Base-by-base conservation (phyloP, 2,329 filamentous ascomycete species). In the Phaeosphaeriaceae sp. region DNA sequence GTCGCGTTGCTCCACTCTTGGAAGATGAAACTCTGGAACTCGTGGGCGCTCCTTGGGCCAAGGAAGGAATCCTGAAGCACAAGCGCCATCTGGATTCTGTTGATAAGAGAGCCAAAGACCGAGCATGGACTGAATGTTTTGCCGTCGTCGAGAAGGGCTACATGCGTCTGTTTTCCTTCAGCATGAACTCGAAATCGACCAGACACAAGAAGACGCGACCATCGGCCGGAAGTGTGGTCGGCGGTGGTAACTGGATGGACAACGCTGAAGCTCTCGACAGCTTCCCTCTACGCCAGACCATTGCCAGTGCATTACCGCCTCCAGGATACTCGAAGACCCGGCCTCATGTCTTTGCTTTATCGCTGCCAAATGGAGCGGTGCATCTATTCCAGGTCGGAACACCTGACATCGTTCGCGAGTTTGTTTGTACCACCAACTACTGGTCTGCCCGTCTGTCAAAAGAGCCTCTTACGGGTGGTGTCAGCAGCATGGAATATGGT, bases 331-430 rank as follows among this genome's bases (percentile, higher is more conserved):
- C 93, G 33, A 93, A 96, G 71, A 86, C 89, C 25, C 86, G 95
- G 11, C 93, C 93, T 4, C 89, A 98, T 75, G 95, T 99, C 1
- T 99, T 93, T 91, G 94, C 95, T 2, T 81, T 99, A 51, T 96
- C 91, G 62, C 82, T 99, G 47, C 94, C 95, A 0, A 96, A 89
- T 1, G 95, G 95, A 13, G 94, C 94, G 0, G 93, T 99, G 0
- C 95, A 99, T 75, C 85, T 99, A n/a, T 99, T 99, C 84, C 93
- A 98, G 72, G 95, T 95, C 49, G 95, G 95, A 55, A 99, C 95
- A 0, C 88, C 92, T 0, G 95, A 99, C 69, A 97, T 98, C 69
- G 91, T 93, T 68, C 90, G 91, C 67, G 95, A 99, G 75, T 99
- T 97, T 70, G 93, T 98, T 52, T 89, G 88, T 19, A 96, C 93